Conservation (phyloP, 2,329 filamentous ascomycete genomes). For the Fusarium veterinarium region DNA sequence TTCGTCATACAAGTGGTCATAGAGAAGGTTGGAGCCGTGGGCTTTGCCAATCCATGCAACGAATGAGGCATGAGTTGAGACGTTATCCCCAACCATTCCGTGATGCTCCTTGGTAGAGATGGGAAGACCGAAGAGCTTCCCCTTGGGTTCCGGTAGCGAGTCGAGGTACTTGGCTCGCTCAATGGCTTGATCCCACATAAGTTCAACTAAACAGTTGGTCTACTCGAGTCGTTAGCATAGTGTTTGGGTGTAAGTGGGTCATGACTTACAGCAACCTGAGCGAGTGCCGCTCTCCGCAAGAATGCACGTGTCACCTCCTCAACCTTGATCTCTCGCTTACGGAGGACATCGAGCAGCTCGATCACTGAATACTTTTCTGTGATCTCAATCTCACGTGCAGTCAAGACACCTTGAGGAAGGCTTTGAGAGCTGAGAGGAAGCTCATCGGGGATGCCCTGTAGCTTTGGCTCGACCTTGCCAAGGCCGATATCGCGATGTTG, state of each 20-base stretch:
- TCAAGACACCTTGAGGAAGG: constrained; percentile 39
- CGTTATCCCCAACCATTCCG: constrained; percentile 49
- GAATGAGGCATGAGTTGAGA: constrained; percentile 45
- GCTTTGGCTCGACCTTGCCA: constrained; percentile 43
- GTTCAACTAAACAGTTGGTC: constrained; percentile 51
- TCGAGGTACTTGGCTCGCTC: constrained; percentile 49
- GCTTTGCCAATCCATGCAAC: constrained; percentile 48
- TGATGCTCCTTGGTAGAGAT: constrained; percentile 53
- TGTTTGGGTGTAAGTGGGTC: rapidly evolving
- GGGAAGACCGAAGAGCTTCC: constrained; percentile 50
- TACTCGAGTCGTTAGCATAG: neutral
- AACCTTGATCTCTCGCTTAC: constrained; percentile 37
- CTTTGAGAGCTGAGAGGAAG: constrained; percentile 39
- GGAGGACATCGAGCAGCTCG: constrained; percentile 36
- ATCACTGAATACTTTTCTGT: constrained; percentile 43
- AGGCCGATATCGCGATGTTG: constrained; percentile 38
- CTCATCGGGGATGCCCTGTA: constrained; percentile 38
- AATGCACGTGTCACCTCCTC: constrained; percentile 46
- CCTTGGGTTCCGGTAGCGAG: constrained; percentile 48
- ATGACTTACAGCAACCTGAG: constrained; percentile 41
- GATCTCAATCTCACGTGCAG: constrained; percentile 44
- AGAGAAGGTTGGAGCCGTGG: constrained; percentile 49
- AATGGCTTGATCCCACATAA: constrained; percentile 52
- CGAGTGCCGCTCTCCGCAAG: constrained; percentile 41
- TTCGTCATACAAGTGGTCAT: constrained; percentile 45